A percentile compares a stretch with the other conserved stretches of the same genome.
Conservation (phyloP, 169 alveolate genomes). For the Plasmodium knowlesi region DNA sequence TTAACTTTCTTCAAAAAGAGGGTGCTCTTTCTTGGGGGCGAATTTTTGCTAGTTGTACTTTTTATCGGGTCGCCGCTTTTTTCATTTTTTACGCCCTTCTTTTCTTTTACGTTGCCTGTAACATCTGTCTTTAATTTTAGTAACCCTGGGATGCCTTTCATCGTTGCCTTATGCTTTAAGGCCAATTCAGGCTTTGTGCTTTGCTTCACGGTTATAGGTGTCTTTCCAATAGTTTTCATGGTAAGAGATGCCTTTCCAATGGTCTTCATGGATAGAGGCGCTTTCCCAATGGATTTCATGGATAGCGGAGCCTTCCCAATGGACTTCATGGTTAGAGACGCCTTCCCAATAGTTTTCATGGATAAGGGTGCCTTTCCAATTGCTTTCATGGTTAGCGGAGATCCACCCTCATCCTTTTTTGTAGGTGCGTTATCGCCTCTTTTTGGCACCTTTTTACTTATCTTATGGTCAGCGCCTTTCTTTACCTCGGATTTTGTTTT, state of each 20-base stretch:
- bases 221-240: neutral
- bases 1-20: conserved; percentile 23
- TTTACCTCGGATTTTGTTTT: conserved; percentile 37
- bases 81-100: conserved; percentile 35
- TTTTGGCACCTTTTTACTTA: conserved; percentile 19
- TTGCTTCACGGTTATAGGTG: neutral
- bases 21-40: conserved; percentile 37
- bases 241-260: neutral
- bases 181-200: conserved; percentile 4
- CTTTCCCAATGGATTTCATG: neutral
- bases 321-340: neutral
- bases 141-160: conserved; percentile 16
- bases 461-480: conserved; percentile 16
- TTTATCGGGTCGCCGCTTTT: conserved; percentile 35
- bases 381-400: neutral
- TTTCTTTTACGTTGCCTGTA: conserved; percentile 25
- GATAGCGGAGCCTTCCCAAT: neutral
- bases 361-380: neutral
- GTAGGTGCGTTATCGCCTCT: conserved; percentile 5
- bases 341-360: neutral
- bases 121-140: conserved; percentile 36
- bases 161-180: conserved; percentile 19
- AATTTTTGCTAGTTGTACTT: conserved; percentile 7
- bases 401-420: neutral
- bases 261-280: neutral